Evolutionary conservation across 2,329 filamentous ascomycete genomes (phyloP).

Genomic region (Huntiella abstrusa): DNA sequence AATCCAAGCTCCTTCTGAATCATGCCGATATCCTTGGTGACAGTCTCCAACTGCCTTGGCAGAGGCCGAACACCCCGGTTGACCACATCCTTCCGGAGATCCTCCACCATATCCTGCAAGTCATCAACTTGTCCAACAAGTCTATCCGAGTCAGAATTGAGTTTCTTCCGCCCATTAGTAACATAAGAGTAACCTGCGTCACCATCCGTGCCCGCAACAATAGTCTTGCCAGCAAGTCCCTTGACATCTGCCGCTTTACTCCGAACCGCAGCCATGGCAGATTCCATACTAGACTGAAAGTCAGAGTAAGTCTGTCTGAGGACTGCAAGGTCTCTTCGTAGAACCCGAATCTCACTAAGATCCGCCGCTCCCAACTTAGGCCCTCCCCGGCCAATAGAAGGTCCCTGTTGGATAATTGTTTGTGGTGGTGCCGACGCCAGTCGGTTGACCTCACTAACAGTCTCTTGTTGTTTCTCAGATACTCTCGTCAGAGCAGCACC

Average conservation of each 20-base stretch:
- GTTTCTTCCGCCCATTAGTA: constrained; percentile 65
- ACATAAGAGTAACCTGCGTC: constrained; percentile 76
- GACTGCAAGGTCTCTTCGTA: constrained; percentile 77
- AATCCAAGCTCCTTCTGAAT: constrained; percentile 78
- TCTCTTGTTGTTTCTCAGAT: constrained; percentile 76
- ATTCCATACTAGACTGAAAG: constrained; percentile 74
- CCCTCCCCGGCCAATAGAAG: constrained; percentile 12
- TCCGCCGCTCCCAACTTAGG: constrained; percentile 39
- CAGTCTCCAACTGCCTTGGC: constrained; percentile 72
- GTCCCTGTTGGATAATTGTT: constrained; percentile 15
- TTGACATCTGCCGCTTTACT: constrained; percentile 70
- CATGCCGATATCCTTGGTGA: constrained; percentile 69
- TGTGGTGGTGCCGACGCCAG: constrained; percentile 28
- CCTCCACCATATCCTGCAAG: constrained; percentile 90
- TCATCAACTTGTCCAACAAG: constrained; percentile 88
- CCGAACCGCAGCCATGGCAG: constrained; percentile 69
- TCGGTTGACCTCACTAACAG: constrained; percentile 66
- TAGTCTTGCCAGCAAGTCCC: constrained; percentile 48
- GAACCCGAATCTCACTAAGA: constrained; percentile 56
- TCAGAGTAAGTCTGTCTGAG: constrained; percentile 83
- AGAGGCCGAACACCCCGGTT: constrained; percentile 77
- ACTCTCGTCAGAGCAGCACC: constrained; percentile 66
- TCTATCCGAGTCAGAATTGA: constrained; percentile 73
- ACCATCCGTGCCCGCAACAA: constrained; percentile 52
- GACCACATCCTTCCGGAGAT: constrained; percentile 93